Evolutionary conservation across 306 rosid genomes (phyloP).

Genomic region (Quillaja saponaria): DNA sequence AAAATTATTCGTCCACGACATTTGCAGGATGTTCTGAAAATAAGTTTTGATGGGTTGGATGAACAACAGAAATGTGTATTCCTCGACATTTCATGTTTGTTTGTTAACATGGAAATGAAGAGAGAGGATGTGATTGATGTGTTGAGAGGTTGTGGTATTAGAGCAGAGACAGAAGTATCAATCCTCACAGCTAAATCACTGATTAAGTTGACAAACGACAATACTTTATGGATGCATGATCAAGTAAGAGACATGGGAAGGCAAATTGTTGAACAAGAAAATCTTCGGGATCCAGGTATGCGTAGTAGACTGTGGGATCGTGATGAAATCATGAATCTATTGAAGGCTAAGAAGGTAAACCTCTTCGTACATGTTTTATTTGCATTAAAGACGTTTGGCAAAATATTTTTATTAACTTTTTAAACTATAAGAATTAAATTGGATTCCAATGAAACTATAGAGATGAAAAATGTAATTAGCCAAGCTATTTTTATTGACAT

Average conservation of each 20-base stretch:
- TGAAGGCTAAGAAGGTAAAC: slow-evolving; percentile 45
- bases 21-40: slow-evolving; percentile 62
- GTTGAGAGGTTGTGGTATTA: slow-evolving; percentile 56
- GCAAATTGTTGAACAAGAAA: slow-evolving; percentile 51
- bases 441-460: no score
- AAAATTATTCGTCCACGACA: slow-evolving; percentile 31
- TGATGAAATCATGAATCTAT: slow-evolving; percentile 43
- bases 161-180: slow-evolving; percentile 44
- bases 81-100: slow-evolving; percentile 62
- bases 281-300: slow-evolving; percentile 36
- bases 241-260: slow-evolving; percentile 73
- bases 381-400: no score
- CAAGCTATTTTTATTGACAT: no score
- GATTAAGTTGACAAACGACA: slow-evolving; percentile 42
- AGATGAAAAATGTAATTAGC: no score
- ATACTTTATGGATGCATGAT: slow-evolving; percentile 62
- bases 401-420: no score
- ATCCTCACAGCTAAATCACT: slow-evolving; percentile 49
- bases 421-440: no score
- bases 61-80: slow-evolving; percentile 51
- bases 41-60: slow-evolving; percentile 54
- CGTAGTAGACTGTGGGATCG: slow-evolving; percentile 69
- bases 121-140: slow-evolving; percentile 53
- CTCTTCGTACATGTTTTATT: slow-evolving; percentile 2
- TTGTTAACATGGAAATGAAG: slow-evolving; percentile 42